A percentile compares a stretch with the other conserved stretches of the same genome.
Conservation (phyloP, 1,139 yeast species). For the Pichia sp. region DNA sequence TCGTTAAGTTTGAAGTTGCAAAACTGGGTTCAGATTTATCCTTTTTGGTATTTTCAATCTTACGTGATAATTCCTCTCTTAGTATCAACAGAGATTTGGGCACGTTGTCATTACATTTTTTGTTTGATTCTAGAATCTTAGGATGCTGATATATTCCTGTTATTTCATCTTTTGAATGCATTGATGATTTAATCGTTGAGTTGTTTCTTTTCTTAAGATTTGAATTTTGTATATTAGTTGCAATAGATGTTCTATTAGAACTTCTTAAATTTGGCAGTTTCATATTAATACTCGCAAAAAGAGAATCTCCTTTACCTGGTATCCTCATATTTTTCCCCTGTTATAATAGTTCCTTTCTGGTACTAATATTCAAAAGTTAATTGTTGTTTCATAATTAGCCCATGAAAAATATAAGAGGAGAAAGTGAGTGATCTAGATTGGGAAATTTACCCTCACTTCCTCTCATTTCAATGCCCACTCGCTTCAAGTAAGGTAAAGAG, state of each 20-base stretch:
- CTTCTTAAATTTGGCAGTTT: no score
- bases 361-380: background rate
- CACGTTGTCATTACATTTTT: constrained; percentile 1
- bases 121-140: no score
- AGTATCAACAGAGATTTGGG: constrained; percentile 7
- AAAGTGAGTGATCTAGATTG: no score
- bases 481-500: no score
- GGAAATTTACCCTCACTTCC: no score
- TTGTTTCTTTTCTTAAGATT: constrained; percentile 4
- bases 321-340: background rate
- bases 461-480: no score
- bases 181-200: constrained; percentile 2
- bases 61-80: constrained; percentile 1
- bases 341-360: background rate
- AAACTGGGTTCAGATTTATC: constrained; percentile 7
- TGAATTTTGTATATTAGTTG: no score
- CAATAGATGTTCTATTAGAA: no score
- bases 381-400: no score
- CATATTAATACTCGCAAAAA: background rate
- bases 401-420: no score
- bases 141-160: constrained; percentile 9
- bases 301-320: background rate
- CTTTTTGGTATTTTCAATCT: background rate
- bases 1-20: constrained; percentile 9
- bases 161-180: constrained; percentile 4